A percentile compares a stretch with the other conserved stretches of the same genome.
phyloP scores from a whole-genome alignment of 352 stramenopile species.

The Pythium oligandrum region DNA sequence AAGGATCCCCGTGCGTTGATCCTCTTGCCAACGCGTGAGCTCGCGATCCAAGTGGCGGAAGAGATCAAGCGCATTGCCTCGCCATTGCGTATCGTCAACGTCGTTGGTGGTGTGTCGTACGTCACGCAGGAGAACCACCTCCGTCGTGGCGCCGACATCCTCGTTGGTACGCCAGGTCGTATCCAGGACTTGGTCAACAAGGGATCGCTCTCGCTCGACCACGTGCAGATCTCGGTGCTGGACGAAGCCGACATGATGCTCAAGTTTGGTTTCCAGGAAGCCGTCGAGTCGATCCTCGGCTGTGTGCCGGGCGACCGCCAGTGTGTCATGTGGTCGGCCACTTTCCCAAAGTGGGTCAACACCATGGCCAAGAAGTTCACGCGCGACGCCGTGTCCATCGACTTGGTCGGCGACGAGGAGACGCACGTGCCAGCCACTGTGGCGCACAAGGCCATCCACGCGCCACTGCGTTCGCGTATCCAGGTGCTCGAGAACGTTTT shows the following conservation, averaged over 20 bases:
- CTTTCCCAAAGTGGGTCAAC: slow-evolving; percentile 94
- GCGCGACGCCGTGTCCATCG: slow-evolving; percentile 90
- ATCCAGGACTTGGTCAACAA: slow-evolving; percentile 96
- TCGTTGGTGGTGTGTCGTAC: slow-evolving; percentile 93
- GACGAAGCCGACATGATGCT: slow-evolving; percentile 99
- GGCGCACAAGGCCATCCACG: slow-evolving; percentile 90
- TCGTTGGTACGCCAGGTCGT: slow-evolving; percentile 96
- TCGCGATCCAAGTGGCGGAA: slow-evolving; percentile 95
- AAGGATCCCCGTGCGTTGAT: slow-evolving; percentile 89
- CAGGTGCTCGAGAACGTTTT: slow-evolving; percentile 67
- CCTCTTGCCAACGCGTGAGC: slow-evolving; percentile 95
- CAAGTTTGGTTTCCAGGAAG: slow-evolving; percentile 98
- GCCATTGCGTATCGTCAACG: slow-evolving; percentile 87
- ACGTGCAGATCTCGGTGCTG: slow-evolving; percentile 89
- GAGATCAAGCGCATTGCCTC: slow-evolving; percentile 84
- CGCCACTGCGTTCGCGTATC: slow-evolving; percentile 65
- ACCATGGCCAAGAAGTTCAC: slow-evolving; percentile 92
- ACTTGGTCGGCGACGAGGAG: slow-evolving; percentile 90
- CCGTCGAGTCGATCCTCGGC: slow-evolving; percentile 93
- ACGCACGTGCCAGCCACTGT: slow-evolving; percentile 85
- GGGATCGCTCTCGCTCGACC: slow-evolving; percentile 87
- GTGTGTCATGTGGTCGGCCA: slow-evolving; percentile 96
- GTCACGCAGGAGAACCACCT: slow-evolving; percentile 90
- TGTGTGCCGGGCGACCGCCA: slow-evolving; percentile 76
- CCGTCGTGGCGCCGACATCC: slow-evolving; percentile 88